These are phyloP conservation scores for Penicillium arizonense DNA, from an alignment of 495 filamentous ascomycete genomes.

Conservation along the genomic window DNA sequence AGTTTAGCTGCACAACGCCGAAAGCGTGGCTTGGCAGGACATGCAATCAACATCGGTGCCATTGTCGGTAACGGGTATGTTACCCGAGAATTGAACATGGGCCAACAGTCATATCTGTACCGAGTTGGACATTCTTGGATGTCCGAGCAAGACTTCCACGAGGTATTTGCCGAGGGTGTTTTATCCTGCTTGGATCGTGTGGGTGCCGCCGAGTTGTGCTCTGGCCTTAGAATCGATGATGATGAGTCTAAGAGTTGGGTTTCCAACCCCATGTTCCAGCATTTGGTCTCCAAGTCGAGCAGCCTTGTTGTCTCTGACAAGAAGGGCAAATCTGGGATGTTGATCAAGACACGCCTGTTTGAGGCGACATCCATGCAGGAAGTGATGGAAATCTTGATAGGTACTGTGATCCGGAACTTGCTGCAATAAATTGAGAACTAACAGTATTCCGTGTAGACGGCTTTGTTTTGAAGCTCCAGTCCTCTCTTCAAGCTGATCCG, in stretches of 20 bases:
- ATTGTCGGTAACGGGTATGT: constrained; percentile 58
- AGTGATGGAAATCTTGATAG: constrained; percentile 15
- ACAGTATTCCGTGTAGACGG: constrained; percentile 1
- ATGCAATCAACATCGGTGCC: constrained; percentile 55
- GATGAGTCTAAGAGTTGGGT: constrained; percentile 32
- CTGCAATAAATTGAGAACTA: not conserved
- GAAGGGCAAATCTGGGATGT: constrained; percentile 15
- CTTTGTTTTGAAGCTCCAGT: constrained; percentile 9
- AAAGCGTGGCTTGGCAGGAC: constrained; percentile 34
- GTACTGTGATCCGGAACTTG: not conserved
- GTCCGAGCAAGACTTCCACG: constrained; percentile 58
- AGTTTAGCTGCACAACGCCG: constrained; percentile 36
- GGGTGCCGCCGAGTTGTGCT: constrained; percentile 10
- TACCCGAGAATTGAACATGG: constrained; percentile 23
- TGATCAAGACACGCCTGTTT: constrained; percentile 22
- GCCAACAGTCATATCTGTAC: constrained; percentile 21
- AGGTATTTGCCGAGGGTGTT: constrained; percentile 60
- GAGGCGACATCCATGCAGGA: constrained; percentile 16
- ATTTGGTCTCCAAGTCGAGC: constrained; percentile 10
- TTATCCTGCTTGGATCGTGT: constrained; percentile 13
- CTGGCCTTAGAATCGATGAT: constrained; percentile 23
- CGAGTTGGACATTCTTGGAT: constrained; percentile 38
- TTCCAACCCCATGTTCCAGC: constrained; percentile 28
- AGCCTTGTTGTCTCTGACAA: constrained; percentile 12
- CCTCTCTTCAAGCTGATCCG: constrained; percentile 6